Conservation (phyloP, 768 basidiomycete species). For the Mycena latifolia region DNA sequence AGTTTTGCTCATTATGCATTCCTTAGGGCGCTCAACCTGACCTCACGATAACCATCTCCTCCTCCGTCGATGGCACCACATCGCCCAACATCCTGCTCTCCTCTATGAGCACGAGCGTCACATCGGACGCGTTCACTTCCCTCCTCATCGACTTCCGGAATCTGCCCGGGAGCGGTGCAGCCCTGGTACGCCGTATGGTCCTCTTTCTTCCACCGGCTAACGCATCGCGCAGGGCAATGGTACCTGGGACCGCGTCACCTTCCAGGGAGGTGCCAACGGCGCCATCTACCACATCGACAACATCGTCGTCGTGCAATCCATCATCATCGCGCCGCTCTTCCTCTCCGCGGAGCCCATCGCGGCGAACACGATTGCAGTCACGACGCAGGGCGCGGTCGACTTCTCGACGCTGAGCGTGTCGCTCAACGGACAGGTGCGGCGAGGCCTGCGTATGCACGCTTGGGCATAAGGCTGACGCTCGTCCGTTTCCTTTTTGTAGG, state of each 20-base stretch:
- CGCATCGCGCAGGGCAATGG: constrained; percentile 45
- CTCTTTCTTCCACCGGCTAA: too few relatives aligned
- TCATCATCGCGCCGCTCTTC: constrained; percentile 60
- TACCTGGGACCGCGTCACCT: constrained; percentile 64
- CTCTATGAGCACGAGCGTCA: constrained; percentile 53
- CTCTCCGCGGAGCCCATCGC: constrained; percentile 65
- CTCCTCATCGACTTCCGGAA: constrained; percentile 61
- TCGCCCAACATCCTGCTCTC: constrained; percentile 58
- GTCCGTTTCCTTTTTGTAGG: constrained; percentile 43
- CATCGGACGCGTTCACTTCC: constrained; percentile 54
- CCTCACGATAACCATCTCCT: constrained; percentile 54
- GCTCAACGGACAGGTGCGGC: constrained; percentile 53
- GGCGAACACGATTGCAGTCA: constrained; percentile 61
- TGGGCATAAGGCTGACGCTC: too few relatives aligned
- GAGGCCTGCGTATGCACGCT: background rate
- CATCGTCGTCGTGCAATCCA: constrained; percentile 56
- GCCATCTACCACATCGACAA: constrained; percentile 66
- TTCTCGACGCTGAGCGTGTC: constrained; percentile 51
- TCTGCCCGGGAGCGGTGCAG: constrained; percentile 56
- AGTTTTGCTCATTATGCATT: background rate
- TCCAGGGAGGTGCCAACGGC: constrained; percentile 61
- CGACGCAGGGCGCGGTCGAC: constrained; percentile 61
- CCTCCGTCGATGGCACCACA: constrained; percentile 50
- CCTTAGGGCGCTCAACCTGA: constrained; percentile 59
- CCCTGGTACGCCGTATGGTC: constrained; percentile 44